A percentile compares a stretch with the other conserved stretches of the same genome.
These are phyloP conservation scores for Gossypium rotundifolium DNA, from an alignment of 345 rosid species.

Conservation along the genomic window DNA sequence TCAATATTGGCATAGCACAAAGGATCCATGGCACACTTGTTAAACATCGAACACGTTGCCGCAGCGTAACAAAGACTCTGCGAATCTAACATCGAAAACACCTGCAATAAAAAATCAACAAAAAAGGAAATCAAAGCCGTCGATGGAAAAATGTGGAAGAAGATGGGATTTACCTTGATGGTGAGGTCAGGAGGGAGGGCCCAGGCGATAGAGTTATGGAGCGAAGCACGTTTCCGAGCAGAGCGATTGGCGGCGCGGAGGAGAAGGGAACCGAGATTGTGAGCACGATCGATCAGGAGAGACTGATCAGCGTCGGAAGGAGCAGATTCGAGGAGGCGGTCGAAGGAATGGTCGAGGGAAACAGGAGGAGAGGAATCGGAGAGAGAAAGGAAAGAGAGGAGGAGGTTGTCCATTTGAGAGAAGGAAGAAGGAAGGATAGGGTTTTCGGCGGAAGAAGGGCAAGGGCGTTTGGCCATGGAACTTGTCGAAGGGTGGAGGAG, in stretches of 20 bases:
- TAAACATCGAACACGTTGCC: slow-evolving; percentile 73
- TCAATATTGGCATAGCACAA: slow-evolving; percentile 64
- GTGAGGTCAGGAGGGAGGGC: slow-evolving; percentile 76
- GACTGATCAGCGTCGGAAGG: slow-evolving; percentile 49
- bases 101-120: slow-evolving; percentile 27
- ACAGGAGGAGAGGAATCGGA: slow-evolving; percentile 38
- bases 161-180: slow-evolving; percentile 39
- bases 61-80: slow-evolving; percentile 73
- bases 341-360: slow-evolving; percentile 53
- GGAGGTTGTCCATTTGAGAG: slow-evolving; percentile 38
- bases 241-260: slow-evolving; percentile 60
- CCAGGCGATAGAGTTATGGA: slow-evolving; percentile 64
- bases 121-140: background rate
- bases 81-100: slow-evolving; percentile 81
- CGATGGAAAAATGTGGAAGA: background rate
- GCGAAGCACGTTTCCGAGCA: slow-evolving; percentile 56
- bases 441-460: slow-evolving; percentile 29
- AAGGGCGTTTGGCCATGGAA: slow-evolving; percentile 63
- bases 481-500: slow-evolving; percentile 27
- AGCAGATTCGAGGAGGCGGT: slow-evolving; percentile 51
- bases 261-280: slow-evolving; percentile 51
- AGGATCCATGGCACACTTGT: slow-evolving; percentile 83
- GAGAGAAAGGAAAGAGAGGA: slow-evolving; percentile 39
- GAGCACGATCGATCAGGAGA: slow-evolving; percentile 56
- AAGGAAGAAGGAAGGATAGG: slow-evolving; percentile 18